Evolutionary conservation across 345 rosid genomes (phyloP).

Genomic region (Arabidopsis suecica): DNA sequence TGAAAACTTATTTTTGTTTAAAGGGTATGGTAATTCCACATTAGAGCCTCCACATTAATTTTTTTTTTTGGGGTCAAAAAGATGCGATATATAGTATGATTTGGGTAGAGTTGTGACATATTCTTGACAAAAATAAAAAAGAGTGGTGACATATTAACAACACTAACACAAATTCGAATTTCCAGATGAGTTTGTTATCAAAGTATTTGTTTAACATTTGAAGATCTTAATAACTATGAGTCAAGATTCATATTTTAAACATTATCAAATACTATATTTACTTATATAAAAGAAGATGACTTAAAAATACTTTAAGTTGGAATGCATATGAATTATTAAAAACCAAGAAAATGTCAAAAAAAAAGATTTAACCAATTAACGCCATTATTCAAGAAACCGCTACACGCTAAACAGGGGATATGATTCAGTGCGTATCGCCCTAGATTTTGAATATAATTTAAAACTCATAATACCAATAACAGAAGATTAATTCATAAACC

Average conservation of each 20-base stretch:
- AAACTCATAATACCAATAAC: no score
- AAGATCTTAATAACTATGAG: neutral
- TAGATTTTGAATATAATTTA: no score
- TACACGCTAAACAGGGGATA: no score
- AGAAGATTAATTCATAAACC: no score
- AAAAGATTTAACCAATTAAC: neutral
- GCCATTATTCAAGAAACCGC: no score
- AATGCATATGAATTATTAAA: neutral
- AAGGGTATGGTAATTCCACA: neutral
- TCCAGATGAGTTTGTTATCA: neutral
- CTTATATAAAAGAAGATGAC: neutral
- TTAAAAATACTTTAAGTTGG: neutral
- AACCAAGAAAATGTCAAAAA: neutral
- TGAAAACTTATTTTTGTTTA: neutral
- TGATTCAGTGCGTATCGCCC: no score
- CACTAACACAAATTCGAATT: neutral
- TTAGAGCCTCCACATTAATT: neutral
- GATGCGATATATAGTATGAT: neutral
- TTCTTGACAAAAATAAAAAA: no score
- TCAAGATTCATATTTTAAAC: neutral
- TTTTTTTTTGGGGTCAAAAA: neutral
- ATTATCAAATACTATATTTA: neutral
- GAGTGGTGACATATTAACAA: neutral
- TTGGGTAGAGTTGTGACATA: neutral
- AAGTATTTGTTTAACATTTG: neutral